Evolutionary conservation across 2,329 filamentous ascomycete genomes (phyloP).

Genomic region (Hypoxylon sp.): DNA sequence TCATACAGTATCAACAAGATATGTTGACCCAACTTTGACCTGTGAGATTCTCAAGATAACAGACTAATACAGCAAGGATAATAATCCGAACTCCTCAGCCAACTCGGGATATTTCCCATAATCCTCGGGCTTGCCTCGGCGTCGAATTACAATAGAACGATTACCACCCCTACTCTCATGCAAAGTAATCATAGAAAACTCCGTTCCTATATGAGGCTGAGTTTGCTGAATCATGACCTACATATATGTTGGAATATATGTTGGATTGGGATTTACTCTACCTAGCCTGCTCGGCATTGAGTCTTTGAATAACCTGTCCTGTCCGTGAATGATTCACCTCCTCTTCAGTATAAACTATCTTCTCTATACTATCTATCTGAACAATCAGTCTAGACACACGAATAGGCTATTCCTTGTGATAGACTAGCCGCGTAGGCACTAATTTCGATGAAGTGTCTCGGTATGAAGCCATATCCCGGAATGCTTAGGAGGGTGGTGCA

Average conservation of each 20-base stretch:
- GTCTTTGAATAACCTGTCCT: background rate
- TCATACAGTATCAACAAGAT: conserved; percentile 6
- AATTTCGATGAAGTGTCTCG: conserved; percentile 1
- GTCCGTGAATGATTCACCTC: background rate
- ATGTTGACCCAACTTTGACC: background rate
- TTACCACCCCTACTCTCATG: conserved; percentile 4
- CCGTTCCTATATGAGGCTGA: conserved; percentile 25
- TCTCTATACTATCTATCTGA: background rate
- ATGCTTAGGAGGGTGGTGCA: conserved; percentile 7
- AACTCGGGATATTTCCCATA: conserved; percentile 4
- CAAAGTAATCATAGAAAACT: conserved; percentile 4
- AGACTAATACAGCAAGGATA: background rate
- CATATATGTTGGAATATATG: background rate
- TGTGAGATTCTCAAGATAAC: conserved; percentile 6
- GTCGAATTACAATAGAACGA: conserved; percentile 11
- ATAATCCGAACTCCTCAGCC: background rate
- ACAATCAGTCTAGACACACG: background rate
- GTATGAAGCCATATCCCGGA: conserved; percentile 11
- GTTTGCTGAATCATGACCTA: conserved; percentile 22
- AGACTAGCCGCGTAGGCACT: background rate
- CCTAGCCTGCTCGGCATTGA: background rate
- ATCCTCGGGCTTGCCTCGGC: conserved; percentile 21
- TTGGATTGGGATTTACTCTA: background rate
- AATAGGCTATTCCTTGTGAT: background rate
- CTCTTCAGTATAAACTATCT: background rate